A percentile compares a stretch with the other conserved stretches of the same genome.
Conservation (phyloP, 345 rosid genomes). For the Odontarrhena argentea region DNA sequence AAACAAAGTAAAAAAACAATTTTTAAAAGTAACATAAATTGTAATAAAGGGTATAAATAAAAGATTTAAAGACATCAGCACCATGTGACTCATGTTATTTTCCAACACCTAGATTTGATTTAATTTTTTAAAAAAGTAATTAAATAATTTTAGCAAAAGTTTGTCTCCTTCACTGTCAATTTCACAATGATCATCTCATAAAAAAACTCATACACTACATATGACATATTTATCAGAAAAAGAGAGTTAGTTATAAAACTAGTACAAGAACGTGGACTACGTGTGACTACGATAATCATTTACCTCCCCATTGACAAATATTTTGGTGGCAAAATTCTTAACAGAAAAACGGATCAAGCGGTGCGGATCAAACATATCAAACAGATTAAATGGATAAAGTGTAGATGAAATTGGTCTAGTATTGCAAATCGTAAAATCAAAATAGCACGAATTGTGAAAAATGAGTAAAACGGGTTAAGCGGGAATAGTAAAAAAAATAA, state of each 20-base stretch:
- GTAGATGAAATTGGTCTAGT: no score
- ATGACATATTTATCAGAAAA: constrained; percentile 15
- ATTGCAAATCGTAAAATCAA: no score
- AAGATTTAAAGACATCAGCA: constrained; percentile 30
- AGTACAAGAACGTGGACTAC: constrained; percentile 17
- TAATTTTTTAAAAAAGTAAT: neutral
- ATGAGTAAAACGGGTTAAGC: no score
- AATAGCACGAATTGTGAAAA: no score
- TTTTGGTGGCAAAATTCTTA: no score
- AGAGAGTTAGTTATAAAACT: neutral
- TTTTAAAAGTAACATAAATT: neutral
- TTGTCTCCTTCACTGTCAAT: constrained; percentile 30
- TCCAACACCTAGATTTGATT: constrained; percentile 26
- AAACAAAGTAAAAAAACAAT: constrained; percentile 19
- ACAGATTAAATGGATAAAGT: no score
- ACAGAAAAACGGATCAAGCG: no score
- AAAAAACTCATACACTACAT: constrained; percentile 24
- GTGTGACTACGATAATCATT: constrained; percentile 13
- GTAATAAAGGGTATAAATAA: constrained; percentile 17
- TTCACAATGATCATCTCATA: constrained; percentile 34
- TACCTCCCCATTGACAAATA: neutral
- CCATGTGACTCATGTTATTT: constrained; percentile 40
- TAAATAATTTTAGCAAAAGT: neutral
- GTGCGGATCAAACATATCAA: no score
- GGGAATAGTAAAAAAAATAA: no score